These are phyloP conservation scores for Tolypocladium cylindrosporum DNA, from an alignment of 2,329 filamentous ascomycete species.

Conservation along the genomic window DNA sequence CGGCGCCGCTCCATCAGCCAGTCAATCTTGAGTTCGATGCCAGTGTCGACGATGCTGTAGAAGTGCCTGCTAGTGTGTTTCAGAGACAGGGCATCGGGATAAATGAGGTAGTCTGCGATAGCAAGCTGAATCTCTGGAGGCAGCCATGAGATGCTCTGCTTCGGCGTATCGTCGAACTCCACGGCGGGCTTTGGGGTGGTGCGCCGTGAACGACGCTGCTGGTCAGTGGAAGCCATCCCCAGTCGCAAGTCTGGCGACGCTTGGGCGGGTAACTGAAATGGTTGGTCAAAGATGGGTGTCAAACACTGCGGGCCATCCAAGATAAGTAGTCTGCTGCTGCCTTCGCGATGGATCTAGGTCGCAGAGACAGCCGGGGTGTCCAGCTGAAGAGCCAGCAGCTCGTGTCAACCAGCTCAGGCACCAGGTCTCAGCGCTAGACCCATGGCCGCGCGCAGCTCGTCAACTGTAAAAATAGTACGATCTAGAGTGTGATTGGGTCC, in stretches of 20 bases:
- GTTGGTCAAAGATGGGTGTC: background rate
- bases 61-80: slow-evolving; percentile 58
- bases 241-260: background rate
- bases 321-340: background rate
- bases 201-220: background rate
- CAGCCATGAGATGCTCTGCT: slow-evolving; percentile 21
- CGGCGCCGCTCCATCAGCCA: slow-evolving; percentile 58
- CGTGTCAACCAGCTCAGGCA: background rate
- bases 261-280: background rate
- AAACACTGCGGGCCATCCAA: background rate
- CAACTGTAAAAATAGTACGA: background rate
- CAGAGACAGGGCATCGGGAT: slow-evolving; percentile 61
- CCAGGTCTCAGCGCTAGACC: background rate
- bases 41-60: slow-evolving; percentile 54
- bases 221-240: background rate
- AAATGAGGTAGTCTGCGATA: slow-evolving; percentile 50
- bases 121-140: slow-evolving; percentile 59
- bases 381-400: background rate
- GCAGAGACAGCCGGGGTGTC: background rate
- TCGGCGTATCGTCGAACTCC: background rate
- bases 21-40: slow-evolving; percentile 53
- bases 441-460: background rate
- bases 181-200: background rate
- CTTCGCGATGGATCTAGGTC: background rate
- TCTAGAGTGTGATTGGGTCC: background rate